These are phyloP conservation scores for Geotrichum restrictum DNA, from an alignment of 1,139 yeast species.

Conservation along the genomic window DNA sequence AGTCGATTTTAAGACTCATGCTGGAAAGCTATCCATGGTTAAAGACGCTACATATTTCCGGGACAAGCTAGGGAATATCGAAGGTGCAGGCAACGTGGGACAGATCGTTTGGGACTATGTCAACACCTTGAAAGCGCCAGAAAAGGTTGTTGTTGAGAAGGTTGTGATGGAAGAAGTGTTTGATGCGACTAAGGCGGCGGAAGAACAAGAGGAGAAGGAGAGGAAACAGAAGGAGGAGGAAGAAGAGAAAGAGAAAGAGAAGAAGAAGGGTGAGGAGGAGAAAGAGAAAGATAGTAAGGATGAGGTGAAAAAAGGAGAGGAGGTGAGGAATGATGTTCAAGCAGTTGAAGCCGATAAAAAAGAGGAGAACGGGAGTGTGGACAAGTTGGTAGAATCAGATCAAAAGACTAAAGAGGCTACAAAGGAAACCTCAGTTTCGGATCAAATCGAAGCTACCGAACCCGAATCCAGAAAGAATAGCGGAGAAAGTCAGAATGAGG, in stretches of 20 bases:
- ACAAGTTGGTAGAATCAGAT: slow-evolving; percentile 4
- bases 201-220: slow-evolving; percentile 11
- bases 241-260: slow-evolving; percentile 4
- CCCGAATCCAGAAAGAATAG: no score
- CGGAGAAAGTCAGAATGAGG: no score
- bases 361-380: slow-evolving; percentile 4
- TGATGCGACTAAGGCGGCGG: slow-evolving; percentile 16
- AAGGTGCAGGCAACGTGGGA: slow-evolving; percentile 65
- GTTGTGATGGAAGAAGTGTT: slow-evolving; percentile 18
- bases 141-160: slow-evolving; percentile 15
- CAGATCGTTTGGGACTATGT: slow-evolving; percentile 64
- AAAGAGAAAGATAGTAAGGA: slow-evolving; percentile 3
- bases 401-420: slow-evolving; percentile 3
- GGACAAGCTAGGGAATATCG: slow-evolving; percentile 54
- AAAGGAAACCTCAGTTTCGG: no score
- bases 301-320: slow-evolving; percentile 13
- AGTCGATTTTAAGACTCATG: slow-evolving; percentile 40
- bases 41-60: slow-evolving; percentile 64
- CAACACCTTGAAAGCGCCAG: slow-evolving; percentile 38
- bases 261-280: slow-evolving; percentile 18
- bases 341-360: slow-evolving; percentile 8
- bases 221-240: slow-evolving; percentile 18
- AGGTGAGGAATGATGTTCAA: slow-evolving; percentile 2
- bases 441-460: no score
- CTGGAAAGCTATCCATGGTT: slow-evolving; percentile 42